Conservation (phyloP, 192 early-diverging fungal species). For the Lunasporangiospora selenospora region DNA sequence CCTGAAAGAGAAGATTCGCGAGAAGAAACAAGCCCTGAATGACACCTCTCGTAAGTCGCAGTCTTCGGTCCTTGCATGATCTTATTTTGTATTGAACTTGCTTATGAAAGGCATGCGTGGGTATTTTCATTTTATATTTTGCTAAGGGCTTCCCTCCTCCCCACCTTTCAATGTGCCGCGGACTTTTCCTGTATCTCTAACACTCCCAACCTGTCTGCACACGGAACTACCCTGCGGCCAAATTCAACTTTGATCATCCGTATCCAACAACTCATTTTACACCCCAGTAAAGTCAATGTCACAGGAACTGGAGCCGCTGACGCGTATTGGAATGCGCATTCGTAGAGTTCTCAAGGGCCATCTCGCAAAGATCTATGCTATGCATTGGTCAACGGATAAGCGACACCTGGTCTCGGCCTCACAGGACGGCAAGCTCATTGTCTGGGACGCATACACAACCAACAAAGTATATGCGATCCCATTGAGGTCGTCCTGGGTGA, state of each 20-base stretch:
- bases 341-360: slow-evolving; percentile 98
- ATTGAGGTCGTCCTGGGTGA: slow-evolving; percentile 99
- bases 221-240: no score
- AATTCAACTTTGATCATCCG: no score
- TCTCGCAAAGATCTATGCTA: slow-evolving; percentile 98
- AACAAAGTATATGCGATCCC: slow-evolving; percentile 99
- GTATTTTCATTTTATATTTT: no score
- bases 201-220: no score
- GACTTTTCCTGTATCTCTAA: no score
- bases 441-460: slow-evolving; percentile 98
- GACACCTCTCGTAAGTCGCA: slow-evolving; percentile 89
- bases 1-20: slow-evolving; percentile 95
- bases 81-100: no score
- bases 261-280: no score
- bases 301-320: slow-evolving; percentile 88
- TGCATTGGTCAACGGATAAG: slow-evolving; percentile 99
- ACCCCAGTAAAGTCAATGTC: slow-evolving; percentile 92
- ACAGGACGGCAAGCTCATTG: slow-evolving; percentile 99
- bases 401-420: slow-evolving; percentile 97
- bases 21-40: slow-evolving; percentile 91
- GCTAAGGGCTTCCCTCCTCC: no score
- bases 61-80: not conserved
- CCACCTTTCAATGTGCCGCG: no score
- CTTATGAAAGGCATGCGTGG: no score
- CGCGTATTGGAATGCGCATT: slow-evolving; percentile 94